These are phyloP conservation scores for Didymella arachidicola DNA, from an alignment of 2,329 filamentous ascomycete genomes.

Conservation along the genomic window DNA sequence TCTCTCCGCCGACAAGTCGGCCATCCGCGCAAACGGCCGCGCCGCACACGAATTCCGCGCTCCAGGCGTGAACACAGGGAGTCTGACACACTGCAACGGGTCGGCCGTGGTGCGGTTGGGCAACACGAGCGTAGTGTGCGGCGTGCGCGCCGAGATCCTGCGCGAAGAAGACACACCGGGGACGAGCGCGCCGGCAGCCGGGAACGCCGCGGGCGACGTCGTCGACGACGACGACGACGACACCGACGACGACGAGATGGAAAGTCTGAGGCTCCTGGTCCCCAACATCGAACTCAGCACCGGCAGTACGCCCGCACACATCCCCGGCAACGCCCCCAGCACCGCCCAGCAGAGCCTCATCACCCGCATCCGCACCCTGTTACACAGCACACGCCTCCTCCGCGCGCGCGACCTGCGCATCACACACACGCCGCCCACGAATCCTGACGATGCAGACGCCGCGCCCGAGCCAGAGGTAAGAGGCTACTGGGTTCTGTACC, in stretches of 20 bases:
- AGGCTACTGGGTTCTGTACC: constrained; percentile 94
- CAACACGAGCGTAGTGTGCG: constrained; percentile 94
- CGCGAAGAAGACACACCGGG: constrained; percentile 76
- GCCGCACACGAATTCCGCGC: constrained; percentile 71
- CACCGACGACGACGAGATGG: constrained; percentile 49
- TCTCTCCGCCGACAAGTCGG: constrained; percentile 69
- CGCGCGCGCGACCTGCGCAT: constrained; percentile 75
- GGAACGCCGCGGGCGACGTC: constrained; percentile 3
- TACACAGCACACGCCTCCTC: constrained; percentile 75
- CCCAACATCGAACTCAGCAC: constrained; percentile 94
- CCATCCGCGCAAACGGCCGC: constrained; percentile 83
- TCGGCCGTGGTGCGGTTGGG: constrained; percentile 87
- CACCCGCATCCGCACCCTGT: constrained; percentile 77
- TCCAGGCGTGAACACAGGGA: constrained; percentile 81
- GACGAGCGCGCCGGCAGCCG: constrained; percentile 52
- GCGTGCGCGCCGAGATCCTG: constrained; percentile 85
- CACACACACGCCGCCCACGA: constrained; percentile 63
- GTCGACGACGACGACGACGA: constrained; percentile 33
- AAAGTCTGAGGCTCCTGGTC: constrained; percentile 74
- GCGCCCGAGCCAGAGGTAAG: constrained; percentile 66
- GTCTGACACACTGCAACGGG: constrained; percentile 87
- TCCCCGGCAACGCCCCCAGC: constrained; percentile 83
- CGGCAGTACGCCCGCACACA: constrained; percentile 83
- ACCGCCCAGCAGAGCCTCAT: constrained; percentile 84
- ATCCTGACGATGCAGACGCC: constrained; percentile 57